Evolutionary conservation across 352 stramenopile species (phyloP), one percentile per base, ranked within the genome.

Genomic region (Phytophthora macrochlamydospora): DNA sequence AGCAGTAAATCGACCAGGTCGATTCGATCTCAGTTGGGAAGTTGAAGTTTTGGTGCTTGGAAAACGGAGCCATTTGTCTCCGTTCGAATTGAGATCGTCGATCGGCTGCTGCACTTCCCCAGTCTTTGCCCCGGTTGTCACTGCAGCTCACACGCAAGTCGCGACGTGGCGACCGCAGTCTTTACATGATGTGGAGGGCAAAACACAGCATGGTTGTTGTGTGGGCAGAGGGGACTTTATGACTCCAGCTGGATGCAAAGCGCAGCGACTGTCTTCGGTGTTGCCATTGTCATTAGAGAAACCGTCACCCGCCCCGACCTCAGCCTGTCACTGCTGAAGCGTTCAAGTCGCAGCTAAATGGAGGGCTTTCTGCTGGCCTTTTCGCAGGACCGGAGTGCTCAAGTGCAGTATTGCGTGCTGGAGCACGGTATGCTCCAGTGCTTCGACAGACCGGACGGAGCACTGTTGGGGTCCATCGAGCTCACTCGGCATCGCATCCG

Each of bases 291-390:
- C 35, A 40, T 40, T 40, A 40, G 35, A 11, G 35, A 59, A 65
- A 65, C 49, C 51, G 51, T 31, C 35, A 31, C n/a, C 45, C 33
- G 61, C 40, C 58, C 54, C 51, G 2, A 24, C 45, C n/a, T 29
- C 33, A 50, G 60, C 13, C 44, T 60, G 58, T 69, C 64, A 69
- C 9, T 48, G 40, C 42, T 9, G 28, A 65, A 37, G 46, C 24
- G 46, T 7, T 53, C 28, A 63, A 57, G 24, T 64, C 51, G 54
- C 18, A 57, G 53, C 49, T 29, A 31, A 30, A 94, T 94, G 85
- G 85, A 94, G 49, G 85, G 85, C 46, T 94, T 84, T 54, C 62
- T 94, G 64, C 82, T 94, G 7, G 69, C 78, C 52, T 84, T 92
- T 53, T 58, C 68, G 54, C 63, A 73, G 40, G 79, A 88, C 52